phyloP scores from a whole-genome alignment of 306 rosid species.

The Cicer pinnatifidum region DNA sequence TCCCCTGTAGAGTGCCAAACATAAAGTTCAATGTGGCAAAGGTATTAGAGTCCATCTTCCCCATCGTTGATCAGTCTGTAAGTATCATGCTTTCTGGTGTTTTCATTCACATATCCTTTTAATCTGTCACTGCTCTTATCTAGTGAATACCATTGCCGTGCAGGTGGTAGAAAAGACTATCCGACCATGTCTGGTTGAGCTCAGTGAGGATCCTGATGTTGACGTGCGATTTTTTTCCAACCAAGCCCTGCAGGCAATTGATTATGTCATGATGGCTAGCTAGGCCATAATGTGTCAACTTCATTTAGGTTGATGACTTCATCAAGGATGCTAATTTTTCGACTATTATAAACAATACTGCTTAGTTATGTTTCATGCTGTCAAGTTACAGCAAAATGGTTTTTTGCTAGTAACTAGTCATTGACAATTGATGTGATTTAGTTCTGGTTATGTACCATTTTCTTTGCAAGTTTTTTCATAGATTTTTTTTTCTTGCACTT shows the following conservation, averaged over 20 bases:
- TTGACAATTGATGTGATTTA: slow-evolving; percentile 45
- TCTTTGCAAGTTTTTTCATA: neutral
- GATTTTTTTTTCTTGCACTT: slow-evolving; percentile 2
- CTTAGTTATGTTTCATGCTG: slow-evolving; percentile 43
- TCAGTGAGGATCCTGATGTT: slow-evolving; percentile 94
- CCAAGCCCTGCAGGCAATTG: slow-evolving; percentile 89
- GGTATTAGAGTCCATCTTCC: slow-evolving; percentile 87
- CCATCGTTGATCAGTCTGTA: slow-evolving; percentile 91
- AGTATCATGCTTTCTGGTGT: slow-evolving; percentile 45
- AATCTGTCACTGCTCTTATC: slow-evolving; percentile 14
- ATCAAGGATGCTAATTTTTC: slow-evolving; percentile 38
- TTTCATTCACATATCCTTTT: slow-evolving; percentile 23
- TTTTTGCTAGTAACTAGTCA: slow-evolving; percentile 38
- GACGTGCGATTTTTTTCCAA: slow-evolving; percentile 86
- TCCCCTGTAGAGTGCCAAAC: slow-evolving; percentile 76
- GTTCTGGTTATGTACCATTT: slow-evolving; percentile 36
- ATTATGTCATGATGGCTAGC: slow-evolving; percentile 87
- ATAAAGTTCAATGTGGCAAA: slow-evolving; percentile 94
- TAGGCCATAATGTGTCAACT: slow-evolving; percentile 49
- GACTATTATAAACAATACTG: slow-evolving; percentile 17
- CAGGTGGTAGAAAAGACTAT: slow-evolving; percentile 90
- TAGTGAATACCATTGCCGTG: slow-evolving; percentile 32
- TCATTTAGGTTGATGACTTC: slow-evolving; percentile 40
- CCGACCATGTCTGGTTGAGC: slow-evolving; percentile 90
- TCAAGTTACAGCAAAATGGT: slow-evolving; percentile 38